Evolutionary conservation across 2,329 filamentous ascomycete genomes (phyloP).

Genomic region (Talaromyces sp.): DNA sequence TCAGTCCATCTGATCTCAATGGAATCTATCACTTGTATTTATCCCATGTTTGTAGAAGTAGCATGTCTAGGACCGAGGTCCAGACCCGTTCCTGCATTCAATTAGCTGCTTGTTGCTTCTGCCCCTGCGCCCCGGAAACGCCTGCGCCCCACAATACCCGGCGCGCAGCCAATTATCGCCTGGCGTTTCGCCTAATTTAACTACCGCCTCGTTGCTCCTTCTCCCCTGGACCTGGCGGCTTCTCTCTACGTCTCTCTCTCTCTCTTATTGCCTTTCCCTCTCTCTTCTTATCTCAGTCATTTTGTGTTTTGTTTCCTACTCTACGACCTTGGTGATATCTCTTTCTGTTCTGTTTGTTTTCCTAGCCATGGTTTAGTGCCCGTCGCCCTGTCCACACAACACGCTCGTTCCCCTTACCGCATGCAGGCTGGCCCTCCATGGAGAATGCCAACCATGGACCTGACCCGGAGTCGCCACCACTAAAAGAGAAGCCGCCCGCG

Average conservation of each 20-base stretch:
- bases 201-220: neutral
- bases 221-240: neutral
- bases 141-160: neutral
- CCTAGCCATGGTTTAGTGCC: constrained; percentile 1
- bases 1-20: no score
- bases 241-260: neutral
- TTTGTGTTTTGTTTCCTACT: neutral
- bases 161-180: neutral
- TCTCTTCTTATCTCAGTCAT: neutral
- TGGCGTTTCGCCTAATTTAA: neutral
- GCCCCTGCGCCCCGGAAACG: neutral
- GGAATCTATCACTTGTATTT: no score
- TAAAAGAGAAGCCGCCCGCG: neutral
- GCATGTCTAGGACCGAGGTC: neutral
- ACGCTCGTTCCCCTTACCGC: neutral
- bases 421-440: constrained; percentile 7
- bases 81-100: neutral
- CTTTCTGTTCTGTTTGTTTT: neutral
- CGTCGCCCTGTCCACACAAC: neutral
- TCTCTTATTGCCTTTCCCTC: no score
- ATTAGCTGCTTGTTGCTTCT: no score
- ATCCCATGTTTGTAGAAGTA: no score
- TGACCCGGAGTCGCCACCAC: constrained; percentile 2
- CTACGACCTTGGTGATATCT: neutral
- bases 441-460: constrained; percentile 9